Base-by-base conservation (phyloP, 805 yeast species). In the Kodamaea leandrae region DNA sequence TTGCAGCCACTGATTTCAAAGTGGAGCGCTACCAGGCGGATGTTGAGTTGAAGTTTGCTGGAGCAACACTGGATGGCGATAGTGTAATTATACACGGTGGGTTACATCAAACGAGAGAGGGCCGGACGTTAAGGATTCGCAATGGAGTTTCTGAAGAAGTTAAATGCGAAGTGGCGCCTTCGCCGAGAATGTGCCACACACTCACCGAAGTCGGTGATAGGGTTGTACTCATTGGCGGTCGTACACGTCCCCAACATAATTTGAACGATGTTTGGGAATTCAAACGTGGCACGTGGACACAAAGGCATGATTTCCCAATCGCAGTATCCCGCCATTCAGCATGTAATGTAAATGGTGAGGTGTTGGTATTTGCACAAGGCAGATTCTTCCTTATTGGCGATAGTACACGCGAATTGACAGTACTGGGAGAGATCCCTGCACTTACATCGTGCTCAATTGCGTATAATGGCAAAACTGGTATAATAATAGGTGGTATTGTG, bases 141-240 rank as follows among this genome's bases (percentile, higher is more conserved):
- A 34, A 16, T 13, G 39, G 38, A 10, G 25, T 23, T 15, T 35
- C 35, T 16, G 9, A 6, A 13, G 36, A 24, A 14, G 8, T 15
- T 7, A 28, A 18, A n/a, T 8, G n/a, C 14, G 45, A 43, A 2
- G 40, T 17, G 2, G 34, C 50, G 6, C 63, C 71, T 0, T 42
- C 57, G 0, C 66, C 78, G 6, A 66, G 90, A 42, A 74, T 80
- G 77, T 72, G 83, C 44, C 90, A 84, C 50, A 65, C 80, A 0
- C 49, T 78, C 24, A 69, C 76, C 0, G 40, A 53, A 0, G 27
- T 75, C 1, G 50, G 44, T 2, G 48, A 55, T 10, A 54, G 55
- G 1, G 53, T 50, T 0, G 32, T 64, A 2, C 46, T 83, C 3
- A 60, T 77, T 24, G 95, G 93, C 2, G 95, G 95, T 3, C 70